These are phyloP conservation scores for Brassica juncea DNA, from an alignment of 345 rosid species.

Conservation along the genomic window DNA sequence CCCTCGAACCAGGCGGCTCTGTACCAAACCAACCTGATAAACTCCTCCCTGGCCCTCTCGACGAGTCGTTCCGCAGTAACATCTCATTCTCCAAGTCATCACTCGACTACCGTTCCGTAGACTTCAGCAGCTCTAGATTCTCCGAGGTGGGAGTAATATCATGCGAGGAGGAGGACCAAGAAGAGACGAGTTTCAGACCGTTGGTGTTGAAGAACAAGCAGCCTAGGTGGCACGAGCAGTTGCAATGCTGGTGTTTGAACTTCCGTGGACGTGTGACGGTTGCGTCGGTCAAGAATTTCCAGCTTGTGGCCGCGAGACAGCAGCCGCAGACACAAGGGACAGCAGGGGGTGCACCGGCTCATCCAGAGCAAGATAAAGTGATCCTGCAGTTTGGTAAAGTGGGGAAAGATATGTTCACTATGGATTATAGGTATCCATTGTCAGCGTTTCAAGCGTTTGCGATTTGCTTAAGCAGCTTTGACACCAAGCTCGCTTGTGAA, in stretches of 20 bases:
- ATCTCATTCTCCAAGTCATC: slow-evolving; percentile 58
- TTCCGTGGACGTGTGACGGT: slow-evolving; percentile 68
- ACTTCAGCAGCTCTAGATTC: slow-evolving; percentile 61
- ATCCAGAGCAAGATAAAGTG: slow-evolving; percentile 75
- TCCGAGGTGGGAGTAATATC: slow-evolving; percentile 48
- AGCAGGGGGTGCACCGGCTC: slow-evolving; percentile 42
- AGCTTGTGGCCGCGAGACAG: slow-evolving; percentile 52
- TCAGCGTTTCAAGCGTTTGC: slow-evolving; percentile 99
- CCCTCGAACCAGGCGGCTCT: slow-evolving; percentile 54
- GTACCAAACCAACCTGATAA: slow-evolving; percentile 66
- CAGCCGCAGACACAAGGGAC: slow-evolving; percentile 42
- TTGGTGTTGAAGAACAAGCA: slow-evolving; percentile 62
- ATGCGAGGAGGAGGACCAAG: slow-evolving; percentile 38
- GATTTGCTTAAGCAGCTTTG: slow-evolving; percentile 98
- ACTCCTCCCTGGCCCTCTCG: slow-evolving; percentile 48
- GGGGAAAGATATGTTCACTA: slow-evolving; percentile 95
- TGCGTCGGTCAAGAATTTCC: slow-evolving; percentile 70
- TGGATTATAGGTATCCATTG: slow-evolving; percentile 92
- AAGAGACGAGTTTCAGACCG: slow-evolving; percentile 49
- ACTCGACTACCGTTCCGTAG: slow-evolving; percentile 49
- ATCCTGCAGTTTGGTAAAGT: slow-evolving; percentile 96
- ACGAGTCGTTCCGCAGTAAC: slow-evolving; percentile 61
- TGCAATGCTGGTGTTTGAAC: slow-evolving; percentile 70
- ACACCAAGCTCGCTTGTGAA: slow-evolving; percentile 98
- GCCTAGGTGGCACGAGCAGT: slow-evolving; percentile 73